phyloP scores from a whole-genome alignment of 768 basidiomycete species.

The Sporobolomyces roseus region DNA sequence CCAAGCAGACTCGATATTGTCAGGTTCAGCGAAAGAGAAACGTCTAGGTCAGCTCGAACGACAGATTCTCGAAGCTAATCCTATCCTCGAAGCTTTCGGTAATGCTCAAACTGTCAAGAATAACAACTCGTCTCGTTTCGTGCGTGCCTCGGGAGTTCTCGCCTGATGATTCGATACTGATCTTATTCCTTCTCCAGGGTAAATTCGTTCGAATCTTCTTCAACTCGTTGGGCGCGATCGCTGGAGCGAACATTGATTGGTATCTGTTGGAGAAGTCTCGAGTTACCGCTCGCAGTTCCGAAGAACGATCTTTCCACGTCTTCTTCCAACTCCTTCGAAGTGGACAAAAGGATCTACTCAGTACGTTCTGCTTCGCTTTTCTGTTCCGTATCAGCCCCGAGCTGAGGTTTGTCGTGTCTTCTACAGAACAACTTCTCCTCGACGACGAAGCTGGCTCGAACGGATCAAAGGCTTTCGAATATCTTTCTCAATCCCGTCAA shows the following conservation, averaged over 20 bases:
- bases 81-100: constrained; percentile 94
- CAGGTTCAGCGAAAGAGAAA: constrained; percentile 8
- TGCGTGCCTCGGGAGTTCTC: constrained; percentile 32
- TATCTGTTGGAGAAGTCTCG: constrained; percentile 96
- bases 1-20: constrained; percentile 19
- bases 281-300: constrained; percentile 79
- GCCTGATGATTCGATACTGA: not conserved
- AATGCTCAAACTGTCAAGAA: constrained; percentile 98
- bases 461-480: constrained; percentile 76
- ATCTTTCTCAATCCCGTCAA: constrained; percentile 78
- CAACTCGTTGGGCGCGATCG: constrained; percentile 84
- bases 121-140: constrained; percentile 96
- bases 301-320: constrained; percentile 91
- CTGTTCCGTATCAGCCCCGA: not conserved
- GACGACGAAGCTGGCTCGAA: constrained; percentile 48
- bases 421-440: constrained; percentile 36
- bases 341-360: constrained; percentile 61
- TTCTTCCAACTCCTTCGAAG: constrained; percentile 91
- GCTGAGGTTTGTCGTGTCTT: not conserved
- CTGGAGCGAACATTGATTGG: constrained; percentile 98
- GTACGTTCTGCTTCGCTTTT: constrained; percentile 50
- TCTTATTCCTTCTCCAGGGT: constrained; percentile 51
- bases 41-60: constrained; percentile 79
- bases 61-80: constrained; percentile 96
- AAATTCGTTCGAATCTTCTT: constrained; percentile 97